Base-by-base conservation (phyloP, 2,329 filamentous ascomycete species). In the Diplodia intermedia region DNA sequence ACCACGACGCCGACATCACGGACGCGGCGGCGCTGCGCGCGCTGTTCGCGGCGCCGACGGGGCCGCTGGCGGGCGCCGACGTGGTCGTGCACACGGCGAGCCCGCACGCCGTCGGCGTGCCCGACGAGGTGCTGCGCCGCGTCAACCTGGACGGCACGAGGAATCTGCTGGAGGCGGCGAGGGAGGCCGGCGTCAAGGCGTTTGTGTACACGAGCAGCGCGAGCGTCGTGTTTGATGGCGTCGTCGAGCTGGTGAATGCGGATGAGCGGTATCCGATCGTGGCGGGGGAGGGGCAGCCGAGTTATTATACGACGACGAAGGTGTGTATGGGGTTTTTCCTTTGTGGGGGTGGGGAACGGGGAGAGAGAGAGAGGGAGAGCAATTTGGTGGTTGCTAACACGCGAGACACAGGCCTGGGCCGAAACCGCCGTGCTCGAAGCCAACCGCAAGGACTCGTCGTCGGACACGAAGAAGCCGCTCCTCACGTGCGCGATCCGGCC, bases 131-230 rank as follows among this genome's bases (percentile, higher is more conserved):
- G 63, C 81, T 82, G 73, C 80, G 83, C 72, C 82, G 80, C 72
- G 83, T 86, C 71, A 86, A 86, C 67, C 79, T 86, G 18, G 78
- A 81, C 20, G 85, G 84, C 4, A 86, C 83, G 20, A 80, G 82
- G 73, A 82, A 75, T 62, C 73, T 86, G 62, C 72, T 86, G 29
- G 75, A 81, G 69, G 82, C 79, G 15, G 80, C 84, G 38, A 79
- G 82, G 71, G 79, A 84, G 71, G 76, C 79, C 3, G 82, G 82
- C 2, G 82, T 84, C 52, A 85, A 83, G 75, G 83, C 82, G 2
- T 85, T 86, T 69, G 81, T 86, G 18, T 85, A 84, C 73, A 86
- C 84, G 20, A 84, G 82, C 72, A 82, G 79, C 29, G 82, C 84
- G 6, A 84, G 82, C 52, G 80, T 86, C 26, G 78, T 85, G 49